Evolutionary conservation across 2,329 filamentous ascomycete species (phyloP).

Genomic region (Fusarium caatingaense): DNA sequence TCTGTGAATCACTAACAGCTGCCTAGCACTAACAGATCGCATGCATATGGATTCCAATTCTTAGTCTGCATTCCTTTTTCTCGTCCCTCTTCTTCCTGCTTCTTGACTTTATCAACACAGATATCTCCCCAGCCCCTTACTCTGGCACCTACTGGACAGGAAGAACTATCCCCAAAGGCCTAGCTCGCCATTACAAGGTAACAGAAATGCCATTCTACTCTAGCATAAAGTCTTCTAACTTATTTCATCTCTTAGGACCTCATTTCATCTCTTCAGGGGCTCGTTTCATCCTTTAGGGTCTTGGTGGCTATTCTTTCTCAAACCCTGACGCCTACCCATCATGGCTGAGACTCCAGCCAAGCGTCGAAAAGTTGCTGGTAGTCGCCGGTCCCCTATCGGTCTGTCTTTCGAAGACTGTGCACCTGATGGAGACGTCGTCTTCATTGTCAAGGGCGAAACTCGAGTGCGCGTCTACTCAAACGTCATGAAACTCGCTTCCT

Average conservation of each 20-base stretch:
- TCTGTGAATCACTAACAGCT: too few species aligned
- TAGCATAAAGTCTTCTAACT: background rate
- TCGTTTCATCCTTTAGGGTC: background rate
- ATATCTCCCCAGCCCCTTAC: too few species aligned
- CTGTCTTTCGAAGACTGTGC: background rate
- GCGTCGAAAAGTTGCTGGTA: background rate
- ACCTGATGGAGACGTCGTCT: background rate
- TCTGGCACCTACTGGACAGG: too few species aligned
- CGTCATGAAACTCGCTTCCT: background rate
- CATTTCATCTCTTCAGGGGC: too few species aligned
- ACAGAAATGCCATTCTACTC: background rate
- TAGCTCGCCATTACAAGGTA: background rate
- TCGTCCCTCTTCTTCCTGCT: background rate
- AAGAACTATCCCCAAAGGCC: too few species aligned
- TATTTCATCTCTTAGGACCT: background rate
- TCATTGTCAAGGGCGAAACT: background rate
- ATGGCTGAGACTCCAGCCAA: background rate
- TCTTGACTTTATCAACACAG: background rate
- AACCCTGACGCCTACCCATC: background rate
- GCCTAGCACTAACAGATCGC: too few species aligned
- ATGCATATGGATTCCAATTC: too few species aligned
- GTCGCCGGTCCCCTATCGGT: too few species aligned
- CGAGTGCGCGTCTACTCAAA: background rate
- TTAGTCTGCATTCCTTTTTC: too few species aligned
- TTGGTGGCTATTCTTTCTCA: rapidly evolving